Evolutionary conservation across 495 filamentous ascomycete species (phyloP).

Genomic region (Eremomyces bilateralis): DNA sequence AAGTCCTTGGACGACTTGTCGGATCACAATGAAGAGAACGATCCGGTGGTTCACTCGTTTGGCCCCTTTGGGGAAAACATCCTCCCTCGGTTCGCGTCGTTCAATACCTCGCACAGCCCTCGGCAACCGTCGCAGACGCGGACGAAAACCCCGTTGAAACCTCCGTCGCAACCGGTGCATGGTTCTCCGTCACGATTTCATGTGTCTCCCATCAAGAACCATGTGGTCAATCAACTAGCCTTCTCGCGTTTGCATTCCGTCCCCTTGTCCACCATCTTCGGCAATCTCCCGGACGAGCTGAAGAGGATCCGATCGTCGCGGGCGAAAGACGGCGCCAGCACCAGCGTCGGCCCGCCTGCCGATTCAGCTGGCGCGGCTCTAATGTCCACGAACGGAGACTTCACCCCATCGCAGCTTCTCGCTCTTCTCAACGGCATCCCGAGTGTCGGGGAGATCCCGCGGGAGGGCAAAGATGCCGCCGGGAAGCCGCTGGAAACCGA

Average conservation of each 20-base stretch:
- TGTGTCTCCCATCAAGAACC: constrained; percentile 29
- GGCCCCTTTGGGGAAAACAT: constrained; percentile 72
- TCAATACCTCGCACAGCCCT: constrained; percentile 20
- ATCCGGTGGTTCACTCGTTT: constrained; percentile 75
- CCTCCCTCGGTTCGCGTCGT: constrained; percentile 52
- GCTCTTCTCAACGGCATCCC: constrained; percentile 44
- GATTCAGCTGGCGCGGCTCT: constrained; percentile 1
- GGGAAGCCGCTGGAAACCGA: constrained; percentile 86
- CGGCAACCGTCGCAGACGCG: constrained; percentile 5
- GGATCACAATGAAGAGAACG: constrained; percentile 78
- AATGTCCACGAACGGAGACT: too few species aligned
- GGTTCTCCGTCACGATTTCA: constrained; percentile 1
- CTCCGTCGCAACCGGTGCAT: constrained; percentile 2
- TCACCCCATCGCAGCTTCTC: constrained; percentile 30
- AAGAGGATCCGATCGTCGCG: constrained; percentile 18
- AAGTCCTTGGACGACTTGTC: constrained; percentile 30
- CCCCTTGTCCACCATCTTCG: constrained; percentile 69
- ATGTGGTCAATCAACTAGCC: constrained; percentile 86
- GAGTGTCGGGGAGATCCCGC: constrained; percentile 69
- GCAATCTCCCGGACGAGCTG: constrained; percentile 53
- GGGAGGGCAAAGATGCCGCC: constrained; percentile 89
- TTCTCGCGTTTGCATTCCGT: constrained; percentile 88
- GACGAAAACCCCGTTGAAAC: constrained; percentile 4
- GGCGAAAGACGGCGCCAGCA: constrained; percentile 24
- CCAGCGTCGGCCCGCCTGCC: constrained; percentile 14